These are phyloP conservation scores for Chlorokybus atmophyticus DNA, from an alignment of 139 green algal species.

Conservation along the genomic window DNA sequence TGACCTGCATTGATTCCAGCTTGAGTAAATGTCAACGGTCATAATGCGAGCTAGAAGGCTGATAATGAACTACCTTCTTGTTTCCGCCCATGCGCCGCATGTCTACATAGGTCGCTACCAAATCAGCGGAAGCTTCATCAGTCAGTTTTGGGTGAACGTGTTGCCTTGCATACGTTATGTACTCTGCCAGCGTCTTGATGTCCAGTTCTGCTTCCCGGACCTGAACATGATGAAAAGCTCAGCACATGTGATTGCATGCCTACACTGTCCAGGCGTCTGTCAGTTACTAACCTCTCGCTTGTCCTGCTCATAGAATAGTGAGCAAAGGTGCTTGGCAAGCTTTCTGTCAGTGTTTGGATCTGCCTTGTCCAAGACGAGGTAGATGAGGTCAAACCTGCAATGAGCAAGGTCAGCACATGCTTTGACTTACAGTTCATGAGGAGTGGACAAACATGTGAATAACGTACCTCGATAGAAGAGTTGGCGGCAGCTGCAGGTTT, in stretches of 20 bases:
- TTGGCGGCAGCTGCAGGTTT: conserved; percentile 94
- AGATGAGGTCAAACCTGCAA: conserved; percentile 77
- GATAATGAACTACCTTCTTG: conserved; percentile 43
- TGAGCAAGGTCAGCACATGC: too few relatives aligned
- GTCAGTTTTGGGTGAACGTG: conserved; percentile 49
- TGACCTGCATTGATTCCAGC: conserved; percentile 30
- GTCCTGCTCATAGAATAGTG: too few relatives aligned
- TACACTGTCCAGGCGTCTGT: too few relatives aligned
- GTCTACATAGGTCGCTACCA: conserved; percentile 66
- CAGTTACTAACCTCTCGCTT: too few relatives aligned
- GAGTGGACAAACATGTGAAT: too few relatives aligned
- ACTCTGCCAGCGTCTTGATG: conserved; percentile 64
- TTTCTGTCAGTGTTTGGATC: conserved; percentile 62
- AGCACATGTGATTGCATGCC: too few relatives aligned
- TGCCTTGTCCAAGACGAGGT: conserved; percentile 81
- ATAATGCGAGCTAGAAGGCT: too few relatives aligned
- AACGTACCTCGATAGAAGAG: conserved; percentile 68
- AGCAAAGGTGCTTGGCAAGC: conserved; percentile 80
- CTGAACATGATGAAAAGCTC: too few relatives aligned
- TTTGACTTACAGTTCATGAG: too few relatives aligned
- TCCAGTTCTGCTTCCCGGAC: too few relatives aligned
- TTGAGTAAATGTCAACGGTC: neutral
- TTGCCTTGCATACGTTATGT: conserved; percentile 70
- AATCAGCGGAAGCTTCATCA: conserved; percentile 52
- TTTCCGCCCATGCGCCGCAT: conserved; percentile 44